phyloP scores from a whole-genome alignment of 768 basidiomycete species.

The Leccinum boreale region DNA sequence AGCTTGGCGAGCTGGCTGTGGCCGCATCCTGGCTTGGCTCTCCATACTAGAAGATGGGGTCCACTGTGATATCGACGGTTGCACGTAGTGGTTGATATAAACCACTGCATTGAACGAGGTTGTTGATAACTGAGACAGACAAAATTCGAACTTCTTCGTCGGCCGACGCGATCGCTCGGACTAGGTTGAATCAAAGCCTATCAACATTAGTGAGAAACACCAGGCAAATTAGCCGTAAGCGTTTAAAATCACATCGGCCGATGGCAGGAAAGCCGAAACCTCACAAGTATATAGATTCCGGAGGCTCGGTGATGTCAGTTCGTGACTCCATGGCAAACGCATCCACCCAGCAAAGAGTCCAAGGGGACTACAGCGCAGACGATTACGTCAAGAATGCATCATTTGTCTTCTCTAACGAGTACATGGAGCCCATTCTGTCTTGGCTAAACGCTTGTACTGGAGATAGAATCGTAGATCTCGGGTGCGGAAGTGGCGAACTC shows the following conservation, averaged over 20 bases:
- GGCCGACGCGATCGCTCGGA: conserved; percentile 14
- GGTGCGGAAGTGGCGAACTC: conserved; percentile 82
- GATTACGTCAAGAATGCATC: conserved; percentile 61
- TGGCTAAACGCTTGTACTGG: conserved; percentile 63
- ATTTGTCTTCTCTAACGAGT: conserved; percentile 60
- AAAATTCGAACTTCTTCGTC: conserved; percentile 13
- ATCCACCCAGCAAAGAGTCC: background rate
- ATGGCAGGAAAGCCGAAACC: conserved; percentile 13
- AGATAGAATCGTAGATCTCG: conserved; percentile 71
- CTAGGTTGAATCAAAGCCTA: background rate
- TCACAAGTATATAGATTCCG: conserved; percentile 2
- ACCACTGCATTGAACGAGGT: background rate
- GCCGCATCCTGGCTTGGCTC: background rate
- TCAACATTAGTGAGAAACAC: background rate
- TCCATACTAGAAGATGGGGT: background rate
- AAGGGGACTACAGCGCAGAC: conserved; percentile 54
- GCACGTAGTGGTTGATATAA: background rate
- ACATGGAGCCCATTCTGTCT: conserved; percentile 51
- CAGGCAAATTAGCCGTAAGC: background rate
- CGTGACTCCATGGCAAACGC: conserved; percentile 8
- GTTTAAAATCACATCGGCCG: conserved; percentile 17
- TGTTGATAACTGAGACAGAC: background rate
- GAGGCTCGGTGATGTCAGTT: background rate
- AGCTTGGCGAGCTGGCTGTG: background rate
- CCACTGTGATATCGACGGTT: no score